Conservation (phyloP, 352 stramenopile species). For the Pythium dissotocum region DNA sequence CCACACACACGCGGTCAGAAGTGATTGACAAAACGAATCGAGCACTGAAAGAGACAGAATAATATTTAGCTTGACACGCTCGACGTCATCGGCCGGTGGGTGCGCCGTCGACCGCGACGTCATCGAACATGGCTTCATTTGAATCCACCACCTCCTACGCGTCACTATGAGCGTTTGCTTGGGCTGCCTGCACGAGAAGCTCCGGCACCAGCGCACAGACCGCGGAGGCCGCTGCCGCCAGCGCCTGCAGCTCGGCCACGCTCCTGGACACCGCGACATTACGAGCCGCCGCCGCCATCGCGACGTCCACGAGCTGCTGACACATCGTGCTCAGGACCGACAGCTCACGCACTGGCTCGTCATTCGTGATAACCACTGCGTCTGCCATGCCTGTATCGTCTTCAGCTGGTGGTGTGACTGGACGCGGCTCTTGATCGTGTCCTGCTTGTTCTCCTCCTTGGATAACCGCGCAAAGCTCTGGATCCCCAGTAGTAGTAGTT, state of each 20-base stretch:
- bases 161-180: slow-evolving; percentile 10
- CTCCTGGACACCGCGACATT: slow-evolving; percentile 15
- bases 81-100: slow-evolving; percentile 24
- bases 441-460: not conserved
- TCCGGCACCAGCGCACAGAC: slow-evolving; percentile 25
- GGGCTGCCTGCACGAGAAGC: not conserved
- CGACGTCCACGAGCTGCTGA: slow-evolving; percentile 13
- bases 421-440: not conserved
- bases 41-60: slow-evolving; percentile 26
- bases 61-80: slow-evolving; percentile 6
- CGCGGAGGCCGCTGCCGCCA: slow-evolving; percentile 34
- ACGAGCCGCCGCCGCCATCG: slow-evolving; percentile 27
- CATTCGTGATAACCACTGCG: not conserved
- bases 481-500: not conserved
- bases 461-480: not conserved
- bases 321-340: not conserved
- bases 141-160: not conserved
- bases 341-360: not conserved
- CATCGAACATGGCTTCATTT: slow-evolving; percentile 6
- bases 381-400: not conserved
- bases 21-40: slow-evolving; percentile 20
- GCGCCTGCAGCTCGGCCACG: slow-evolving; percentile 32
- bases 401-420: slow-evolving; percentile 1
- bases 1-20: not conserved
- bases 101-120: slow-evolving; percentile 13